Percentiles rank a stretch among this genome's conserved stretches.
phyloP scores from a whole-genome alignment of 208 protist genomes.

The Leishmania turanica region DNA sequence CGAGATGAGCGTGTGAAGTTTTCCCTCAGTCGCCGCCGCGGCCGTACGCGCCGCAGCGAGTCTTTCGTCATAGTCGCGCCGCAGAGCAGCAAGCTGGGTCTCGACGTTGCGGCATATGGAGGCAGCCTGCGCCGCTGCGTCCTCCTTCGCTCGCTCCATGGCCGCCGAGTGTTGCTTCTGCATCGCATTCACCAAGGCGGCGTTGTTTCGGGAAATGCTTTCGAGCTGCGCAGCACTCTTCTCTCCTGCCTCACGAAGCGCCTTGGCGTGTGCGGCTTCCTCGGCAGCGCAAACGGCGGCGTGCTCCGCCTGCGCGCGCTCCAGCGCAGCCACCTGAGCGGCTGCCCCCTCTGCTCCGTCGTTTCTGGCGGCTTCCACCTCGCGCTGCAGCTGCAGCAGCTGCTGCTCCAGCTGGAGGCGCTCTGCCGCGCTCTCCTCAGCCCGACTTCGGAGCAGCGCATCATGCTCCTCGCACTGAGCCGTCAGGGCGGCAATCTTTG shows the following conservation, averaged over 20 bases:
- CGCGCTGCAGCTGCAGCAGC: constrained; percentile 20
- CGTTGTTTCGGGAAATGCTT: constrained; percentile 15
- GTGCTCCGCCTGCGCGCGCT: constrained; percentile 23
- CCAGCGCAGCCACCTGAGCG: constrained; percentile 23
- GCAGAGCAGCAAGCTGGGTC: constrained; percentile 11
- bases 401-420: constrained; percentile 33
- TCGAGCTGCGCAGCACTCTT: constrained; percentile 13
- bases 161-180: constrained; percentile 23
- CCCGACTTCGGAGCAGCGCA: constrained; percentile 1
- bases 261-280: constrained; percentile 19
- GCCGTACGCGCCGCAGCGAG: constrained; percentile 13
- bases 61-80: constrained; percentile 13
- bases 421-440: constrained; percentile 22
- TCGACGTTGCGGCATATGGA: constrained; percentile 9
- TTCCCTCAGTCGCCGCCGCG: constrained; percentile 15
- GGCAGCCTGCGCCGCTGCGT: background rate
- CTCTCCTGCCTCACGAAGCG: constrained; percentile 14
- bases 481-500: constrained; percentile 14
- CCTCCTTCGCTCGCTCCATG: constrained; percentile 21
- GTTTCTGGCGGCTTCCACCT: constrained; percentile 21
- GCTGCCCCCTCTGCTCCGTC: constrained; percentile 8
- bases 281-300: constrained; percentile 9
- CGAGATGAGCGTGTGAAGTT: constrained; percentile 26
- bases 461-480: constrained; percentile 17
- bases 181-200: constrained; percentile 19